Base-by-base conservation (phyloP, 31 red algal species). In the Endocladia muricata region DNA sequence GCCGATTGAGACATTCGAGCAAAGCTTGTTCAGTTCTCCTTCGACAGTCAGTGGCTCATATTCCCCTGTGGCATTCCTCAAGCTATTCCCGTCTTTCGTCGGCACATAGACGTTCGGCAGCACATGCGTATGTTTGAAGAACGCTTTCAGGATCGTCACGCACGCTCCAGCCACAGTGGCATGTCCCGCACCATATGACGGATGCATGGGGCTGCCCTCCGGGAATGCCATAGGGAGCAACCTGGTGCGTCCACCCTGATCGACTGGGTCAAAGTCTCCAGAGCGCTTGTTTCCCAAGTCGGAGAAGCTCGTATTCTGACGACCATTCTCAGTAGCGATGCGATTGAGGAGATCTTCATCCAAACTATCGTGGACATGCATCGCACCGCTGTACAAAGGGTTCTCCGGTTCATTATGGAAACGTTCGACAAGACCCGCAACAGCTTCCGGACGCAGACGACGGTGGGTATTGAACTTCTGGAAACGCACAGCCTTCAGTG, bases 171-270 rank as follows among this genome's bases (percentile, higher is more conserved):
- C 87, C 36, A 91, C 87, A 11, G 87, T 83, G 8, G 87, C 87
- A 70, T 91, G 87, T 21, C 87, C 87, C 13, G 87, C 87, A 3
- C 87, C 87, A 49, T 91, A 91, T 19, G 57, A 41, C 2, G 87
- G 87, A 66, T 83, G 87, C 87, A 83, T 83, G n/a, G 87, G 87
- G 48, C 70, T 77, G 3, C 87, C 87, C 63, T 91, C 87, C 41
- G 87, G 62, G 58, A 76, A 91, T 2, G 87, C 87, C 87, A 91
- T 83, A 2, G 87, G 79, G 11, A 91, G 33, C 62, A 91, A 55
- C 17, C 38, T 23, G 11, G 32, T 91, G 1, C 31, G 2, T 1
- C 34, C 71, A 58, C 55, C 25, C n/a, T n/a, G n/a, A 13, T 28
- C 13, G 3, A 28, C 67, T 21, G 49, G 21, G 26, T 47, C 15